Conservation (phyloP, 2,329 filamentous ascomycete genomes). For the Capronia americana region DNA sequence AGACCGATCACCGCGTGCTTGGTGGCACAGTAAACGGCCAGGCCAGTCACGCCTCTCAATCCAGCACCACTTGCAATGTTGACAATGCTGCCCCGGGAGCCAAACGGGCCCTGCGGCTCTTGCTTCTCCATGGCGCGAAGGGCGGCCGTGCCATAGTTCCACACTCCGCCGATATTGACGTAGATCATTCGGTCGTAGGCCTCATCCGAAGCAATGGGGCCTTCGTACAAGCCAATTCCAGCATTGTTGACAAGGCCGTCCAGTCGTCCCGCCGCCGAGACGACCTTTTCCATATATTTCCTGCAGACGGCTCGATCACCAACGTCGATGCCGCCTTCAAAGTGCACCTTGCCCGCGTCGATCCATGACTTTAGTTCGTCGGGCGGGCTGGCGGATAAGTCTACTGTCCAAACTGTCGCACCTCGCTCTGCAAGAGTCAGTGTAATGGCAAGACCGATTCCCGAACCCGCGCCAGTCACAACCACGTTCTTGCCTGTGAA, state of each 20-base stretch:
- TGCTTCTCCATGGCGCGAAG: constrained; percentile 55
- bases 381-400: constrained; percentile 20
- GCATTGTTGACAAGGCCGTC: constrained; percentile 43
- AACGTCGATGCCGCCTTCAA: constrained; percentile 27
- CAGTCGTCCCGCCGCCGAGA: constrained; percentile 57
- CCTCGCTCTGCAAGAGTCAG: constrained; percentile 23
- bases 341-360: constrained; percentile 28
- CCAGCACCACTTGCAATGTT: constrained; percentile 32
- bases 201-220: constrained; percentile 50
- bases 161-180: constrained; percentile 54
- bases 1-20: constrained; percentile 55
- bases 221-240: constrained; percentile 48
- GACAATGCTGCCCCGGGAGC: constrained; percentile 30
- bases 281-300: constrained; percentile 56
- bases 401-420: constrained; percentile 27
- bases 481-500: constrained; percentile 57
- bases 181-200: constrained; percentile 53
- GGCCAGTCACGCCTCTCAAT: constrained; percentile 22
- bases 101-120: constrained; percentile 40
- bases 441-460: constrained; percentile 67
- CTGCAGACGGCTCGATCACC: constrained; percentile 10
- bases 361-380: constrained; percentile 26
- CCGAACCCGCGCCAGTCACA: constrained; percentile 69
- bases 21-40: constrained; percentile 51
- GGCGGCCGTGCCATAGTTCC: constrained; percentile 52